Evolutionary conservation across 1,284 basidiomycete species (phyloP).

Genomic region (Microbotryum silenes-acaulis): DNA sequence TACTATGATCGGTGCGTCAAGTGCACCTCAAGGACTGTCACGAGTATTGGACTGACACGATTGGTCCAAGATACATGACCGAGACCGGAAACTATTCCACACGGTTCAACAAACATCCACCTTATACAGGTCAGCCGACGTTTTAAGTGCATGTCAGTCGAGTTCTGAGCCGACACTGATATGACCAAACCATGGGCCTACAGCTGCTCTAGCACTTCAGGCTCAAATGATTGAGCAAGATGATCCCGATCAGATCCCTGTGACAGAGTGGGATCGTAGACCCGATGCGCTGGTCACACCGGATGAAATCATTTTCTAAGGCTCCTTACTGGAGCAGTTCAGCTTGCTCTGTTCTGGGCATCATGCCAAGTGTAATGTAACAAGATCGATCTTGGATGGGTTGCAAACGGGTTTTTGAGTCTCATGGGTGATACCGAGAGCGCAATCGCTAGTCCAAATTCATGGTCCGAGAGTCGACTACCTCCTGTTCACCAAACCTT

Average conservation of each 20-base stretch:
- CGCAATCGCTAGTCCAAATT: too few species aligned
- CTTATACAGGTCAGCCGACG: background rate
- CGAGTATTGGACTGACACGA: conserved; percentile 30
- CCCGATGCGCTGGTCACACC: conserved; percentile 2
- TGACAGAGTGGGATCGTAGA: background rate
- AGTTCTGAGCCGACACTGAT: background rate
- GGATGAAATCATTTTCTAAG: background rate
- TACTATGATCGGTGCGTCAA: conserved; percentile 41
- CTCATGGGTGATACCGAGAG: too few species aligned
- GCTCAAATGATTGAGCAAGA: conserved; percentile 16
- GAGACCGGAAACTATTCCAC: background rate
- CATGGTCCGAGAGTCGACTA: too few species aligned
- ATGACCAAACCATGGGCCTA: background rate
- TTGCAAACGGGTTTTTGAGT: too few species aligned
- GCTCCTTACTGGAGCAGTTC: too few species aligned
- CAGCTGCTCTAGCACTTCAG: conserved; percentile 2
- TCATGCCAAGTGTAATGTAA: too few species aligned
- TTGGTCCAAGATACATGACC: background rate
- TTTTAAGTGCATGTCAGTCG: background rate
- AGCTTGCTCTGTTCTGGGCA: too few species aligned
- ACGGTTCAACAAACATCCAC: conserved; percentile 1
- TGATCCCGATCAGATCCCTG: conserved; percentile 4
- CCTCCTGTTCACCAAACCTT: too few species aligned
- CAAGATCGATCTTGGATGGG: too few species aligned
- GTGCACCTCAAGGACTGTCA: background rate